Evolutionary conservation across 371 early-diverging fungal species (phyloP), one percentile per base, ranked within the genome.

Genomic region (Mucor indicus): DNA sequence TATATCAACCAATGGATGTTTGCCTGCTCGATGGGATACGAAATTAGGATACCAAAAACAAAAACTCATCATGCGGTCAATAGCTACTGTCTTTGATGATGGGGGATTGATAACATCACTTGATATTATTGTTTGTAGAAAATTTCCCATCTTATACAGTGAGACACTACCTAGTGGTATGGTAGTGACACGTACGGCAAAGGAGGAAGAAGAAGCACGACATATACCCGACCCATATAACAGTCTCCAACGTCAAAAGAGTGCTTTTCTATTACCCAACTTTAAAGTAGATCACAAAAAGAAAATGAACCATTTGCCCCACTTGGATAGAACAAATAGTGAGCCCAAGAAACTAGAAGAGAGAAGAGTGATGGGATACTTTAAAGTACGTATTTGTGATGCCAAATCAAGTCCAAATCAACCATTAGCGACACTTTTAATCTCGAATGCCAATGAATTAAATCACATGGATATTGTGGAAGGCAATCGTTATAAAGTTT

Each of bases 61-160:
- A 29, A 55, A 57, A 11, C 36, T 75, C 0, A 64, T 81, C 24
- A 60, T 62, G 24, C 64, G 73, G 5, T 42, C 67, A 0, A 24
- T 90, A 15, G 37, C 62, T 0, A 53, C 60, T 3, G 48, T 89
- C 4, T 46, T 53, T 5, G 64, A 79, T 1, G 79, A 86, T 21
- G 92, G 92, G 11, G 91, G 92, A 2, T 42, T 68, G n/a, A 70
- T 89, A 1, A 77, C 85, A 2, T 75, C 72, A 6, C n/a, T 92
- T 1, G 90, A 89, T 60, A 74, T 86, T 0, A 49, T 90, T 15
- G 56, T 91, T 0, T 61, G 81, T 27, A 72, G 89, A 11, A 78
- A 77, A 47, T 87, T 83, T 44, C 84, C 83, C 2, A 53, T 85
- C 17, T 29, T 72, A 24, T 88, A 64, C 46, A 59, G 71, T 5